phyloP scores from a whole-genome alignment of 306 rosid genomes.

The Coriaria nepalensis region DNA sequence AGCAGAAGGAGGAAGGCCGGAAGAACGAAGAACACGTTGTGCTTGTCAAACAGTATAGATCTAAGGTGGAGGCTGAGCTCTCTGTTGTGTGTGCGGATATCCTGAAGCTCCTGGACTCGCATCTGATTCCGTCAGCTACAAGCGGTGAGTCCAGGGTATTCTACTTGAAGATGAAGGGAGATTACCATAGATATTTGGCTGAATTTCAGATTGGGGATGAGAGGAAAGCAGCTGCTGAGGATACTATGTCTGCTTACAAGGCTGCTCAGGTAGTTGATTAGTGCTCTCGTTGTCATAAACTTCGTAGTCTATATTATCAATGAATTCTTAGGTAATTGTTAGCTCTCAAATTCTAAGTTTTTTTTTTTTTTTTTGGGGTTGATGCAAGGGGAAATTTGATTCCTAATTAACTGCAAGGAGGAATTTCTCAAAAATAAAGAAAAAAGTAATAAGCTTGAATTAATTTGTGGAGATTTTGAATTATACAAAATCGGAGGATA shows the following conservation, averaged over 20 bases:
- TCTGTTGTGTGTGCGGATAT: slow-evolving; percentile 27
- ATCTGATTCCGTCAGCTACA: slow-evolving; percentile 25
- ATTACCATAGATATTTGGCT: slow-evolving; percentile 27
- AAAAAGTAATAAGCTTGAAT: too few species aligned
- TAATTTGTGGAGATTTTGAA: too few species aligned
- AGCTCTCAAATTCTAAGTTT: background rate
- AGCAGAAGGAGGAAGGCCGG: slow-evolving; percentile 35
- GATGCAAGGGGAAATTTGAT: too few species aligned
- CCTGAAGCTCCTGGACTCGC: slow-evolving; percentile 17
- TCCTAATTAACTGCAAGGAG: too few species aligned
- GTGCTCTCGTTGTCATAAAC: background rate
- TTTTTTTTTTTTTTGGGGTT: too few species aligned
- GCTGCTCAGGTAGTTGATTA: slow-evolving; percentile 25
- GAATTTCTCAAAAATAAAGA: too few species aligned
- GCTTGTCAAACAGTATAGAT: slow-evolving; percentile 27
- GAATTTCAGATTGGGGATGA: slow-evolving; percentile 29
- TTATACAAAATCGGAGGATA: too few species aligned
- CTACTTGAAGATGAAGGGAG: slow-evolving; percentile 34
- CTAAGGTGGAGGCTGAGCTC: slow-evolving; percentile 29
- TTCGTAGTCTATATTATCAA: background rate
- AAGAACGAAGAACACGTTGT: slow-evolving; percentile 29
- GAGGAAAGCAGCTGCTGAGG: slow-evolving; percentile 29
- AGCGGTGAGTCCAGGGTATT: slow-evolving; percentile 28
- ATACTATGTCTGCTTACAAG: slow-evolving; percentile 27
- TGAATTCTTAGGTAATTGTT: background rate